Evolutionary conservation across 306 rosid genomes (phyloP), one percentile per base, ranked within the genome.

Genomic region (Delonix regia): DNA sequence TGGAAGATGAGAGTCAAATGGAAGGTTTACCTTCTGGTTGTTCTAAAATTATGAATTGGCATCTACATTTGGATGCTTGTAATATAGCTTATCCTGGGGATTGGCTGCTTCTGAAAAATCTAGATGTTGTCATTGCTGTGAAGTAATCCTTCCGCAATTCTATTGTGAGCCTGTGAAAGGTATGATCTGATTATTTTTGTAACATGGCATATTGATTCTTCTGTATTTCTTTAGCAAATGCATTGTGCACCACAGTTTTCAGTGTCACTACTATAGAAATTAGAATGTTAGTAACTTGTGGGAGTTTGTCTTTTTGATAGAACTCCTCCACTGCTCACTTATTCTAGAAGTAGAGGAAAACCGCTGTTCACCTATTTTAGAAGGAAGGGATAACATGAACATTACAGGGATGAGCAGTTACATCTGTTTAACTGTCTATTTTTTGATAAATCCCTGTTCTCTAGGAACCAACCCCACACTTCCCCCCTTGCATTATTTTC

Each of bases 1-100:
- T 90, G 75, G 97, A 90, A 87, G 97, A 94, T 79, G 98, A 94
- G 87, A 79, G 88, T 70, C 93, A 92, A 85, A 94, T 94, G 97
- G 95, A 94, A 86, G 91, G 91, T 82, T 84, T 49, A 3, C 88
- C 93, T 34, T 70, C 68, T 45, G 90, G 89, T 59, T 94, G 98
- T 86, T 86, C 83, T 34, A 88, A 68, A 81, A 83, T 92, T 79
- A 81, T 94, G 95, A 94, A 86, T 80, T 94, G 98, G 98, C 98
- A 94, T 84, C 92, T 94, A 56, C 98, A 92, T 86, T 88, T 94
- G 90, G 89, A 78, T 84, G 79, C 68, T 84, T 88, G 52, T 65
- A 72, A 80, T 73, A 59, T 34, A 61, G 83, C 34, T 82, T 94
- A 92, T 85, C 97, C 97, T 7, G 85, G 73, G 70, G 98, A 91